Percentiles rank a stretch among this genome's conserved stretches.
Conservation (phyloP, 805 yeast species). For the Wickerhamiella slavikovae region DNA sequence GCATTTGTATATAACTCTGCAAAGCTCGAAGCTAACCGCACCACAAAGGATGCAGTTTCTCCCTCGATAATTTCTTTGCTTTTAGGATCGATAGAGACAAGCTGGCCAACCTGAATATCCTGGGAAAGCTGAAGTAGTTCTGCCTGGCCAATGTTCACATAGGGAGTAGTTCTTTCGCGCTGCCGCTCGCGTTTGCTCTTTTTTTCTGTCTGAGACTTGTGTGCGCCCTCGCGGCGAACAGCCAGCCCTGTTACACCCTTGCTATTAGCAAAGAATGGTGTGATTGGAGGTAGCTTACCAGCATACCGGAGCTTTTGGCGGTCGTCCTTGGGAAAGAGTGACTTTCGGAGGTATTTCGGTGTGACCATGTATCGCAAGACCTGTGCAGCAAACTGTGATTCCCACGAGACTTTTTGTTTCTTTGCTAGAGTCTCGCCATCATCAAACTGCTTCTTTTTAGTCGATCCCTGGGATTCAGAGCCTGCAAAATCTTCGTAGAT, state of each 20-base stretch:
- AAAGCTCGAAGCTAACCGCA: conserved; percentile 42
- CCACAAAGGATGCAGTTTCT: conserved; percentile 44
- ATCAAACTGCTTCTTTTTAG: conserved; percentile 15
- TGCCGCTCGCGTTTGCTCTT: conserved; percentile 30
- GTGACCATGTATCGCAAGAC: conserved; percentile 66
- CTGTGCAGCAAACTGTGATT: conserved; percentile 23
- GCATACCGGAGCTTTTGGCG: conserved; percentile 34
- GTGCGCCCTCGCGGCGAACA: conserved; percentile 35
- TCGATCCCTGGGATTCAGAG: conserved; percentile 13
- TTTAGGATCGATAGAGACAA: conserved; percentile 60
- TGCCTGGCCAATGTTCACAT: conserved; percentile 53
- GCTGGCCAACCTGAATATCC: conserved; percentile 51
- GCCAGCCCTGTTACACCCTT: conserved; percentile 26
- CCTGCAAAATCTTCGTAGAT: conserved; percentile 31
- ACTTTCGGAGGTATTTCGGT: conserved; percentile 56
- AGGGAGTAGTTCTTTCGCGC: conserved; percentile 39
- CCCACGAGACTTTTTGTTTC: conserved; percentile 10
- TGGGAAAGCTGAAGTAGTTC: conserved; percentile 34
- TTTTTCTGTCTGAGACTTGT: conserved; percentile 17
- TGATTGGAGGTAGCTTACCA: conserved; percentile 43
- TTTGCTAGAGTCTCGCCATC: conserved; percentile 8
- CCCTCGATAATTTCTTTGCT: conserved; percentile 42
- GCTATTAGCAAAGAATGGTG: conserved; percentile 43
- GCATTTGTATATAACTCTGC: conserved; percentile 52
- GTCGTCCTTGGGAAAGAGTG: conserved; percentile 37